Conservation (phyloP, 768 basidiomycete species). For the Calocybe indica region DNA sequence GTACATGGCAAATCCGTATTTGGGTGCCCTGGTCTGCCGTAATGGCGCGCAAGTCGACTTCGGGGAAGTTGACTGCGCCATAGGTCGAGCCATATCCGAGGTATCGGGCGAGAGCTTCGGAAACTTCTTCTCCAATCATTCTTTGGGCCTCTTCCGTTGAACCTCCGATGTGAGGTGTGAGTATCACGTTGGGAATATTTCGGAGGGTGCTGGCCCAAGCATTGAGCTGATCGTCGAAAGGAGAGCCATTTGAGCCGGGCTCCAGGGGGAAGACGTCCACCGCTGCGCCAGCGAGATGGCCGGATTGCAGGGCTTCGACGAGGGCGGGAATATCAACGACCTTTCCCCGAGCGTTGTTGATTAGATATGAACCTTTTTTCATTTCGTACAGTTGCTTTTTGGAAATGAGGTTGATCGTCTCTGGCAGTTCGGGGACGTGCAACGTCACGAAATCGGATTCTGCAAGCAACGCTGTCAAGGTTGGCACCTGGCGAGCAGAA, state of each 20-base stretch:
- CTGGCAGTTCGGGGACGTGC: constrained; percentile 94
- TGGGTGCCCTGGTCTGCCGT: constrained; percentile 73
- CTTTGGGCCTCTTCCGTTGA: constrained; percentile 98
- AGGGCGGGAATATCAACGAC: constrained; percentile 95
- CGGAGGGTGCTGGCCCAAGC: constrained; percentile 76
- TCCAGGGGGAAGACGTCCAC: constrained; percentile 95
- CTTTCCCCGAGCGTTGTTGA: constrained; percentile 95
- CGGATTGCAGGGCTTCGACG: constrained; percentile 72
- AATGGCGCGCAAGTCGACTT: constrained; percentile 93
- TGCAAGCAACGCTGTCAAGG: constrained; percentile 63
- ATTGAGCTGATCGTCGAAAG: constrained; percentile 88
- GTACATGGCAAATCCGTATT: constrained; percentile 91
- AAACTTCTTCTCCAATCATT: constrained; percentile 96
- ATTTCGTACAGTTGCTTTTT: constrained; percentile 72
- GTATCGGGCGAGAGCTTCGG: constrained; percentile 79
- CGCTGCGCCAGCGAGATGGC: constrained; percentile 82
- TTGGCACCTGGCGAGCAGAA: constrained; percentile 84
- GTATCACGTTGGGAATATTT: constrained; percentile 81
- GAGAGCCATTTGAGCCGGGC: constrained; percentile 85
- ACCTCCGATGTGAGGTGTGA: constrained; percentile 98
- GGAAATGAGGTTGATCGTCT: constrained; percentile 93
- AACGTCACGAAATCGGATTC: constrained; percentile 92
- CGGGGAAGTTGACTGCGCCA: constrained; percentile 98
- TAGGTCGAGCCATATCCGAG: constrained; percentile 87
- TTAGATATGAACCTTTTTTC: constrained; percentile 93